Evolutionary conservation across 2,329 filamentous ascomycete species (phyloP).

Genomic region (Gaeumannomyces tritici): DNA sequence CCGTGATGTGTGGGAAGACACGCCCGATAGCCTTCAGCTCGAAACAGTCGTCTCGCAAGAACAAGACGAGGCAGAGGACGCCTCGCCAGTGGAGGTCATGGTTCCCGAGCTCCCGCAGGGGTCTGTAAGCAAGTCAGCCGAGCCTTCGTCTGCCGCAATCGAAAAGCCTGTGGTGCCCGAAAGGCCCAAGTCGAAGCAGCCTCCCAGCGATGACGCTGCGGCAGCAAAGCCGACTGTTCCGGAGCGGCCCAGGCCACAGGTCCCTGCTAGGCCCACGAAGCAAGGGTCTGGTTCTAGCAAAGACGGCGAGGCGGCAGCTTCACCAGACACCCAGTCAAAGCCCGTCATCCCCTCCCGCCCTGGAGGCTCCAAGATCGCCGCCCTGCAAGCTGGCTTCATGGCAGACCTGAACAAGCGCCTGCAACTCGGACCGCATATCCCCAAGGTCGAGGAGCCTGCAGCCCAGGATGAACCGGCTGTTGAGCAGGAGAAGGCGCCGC

Average conservation of each 20-base stretch:
- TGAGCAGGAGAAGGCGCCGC: slow-evolving; percentile 63
- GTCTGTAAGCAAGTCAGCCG: slow-evolving; percentile 32
- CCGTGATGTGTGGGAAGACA: slow-evolving; percentile 90
- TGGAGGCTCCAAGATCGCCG: slow-evolving; percentile 77
- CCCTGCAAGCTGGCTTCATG: slow-evolving; percentile 85
- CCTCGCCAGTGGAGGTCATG: slow-evolving; percentile 26
- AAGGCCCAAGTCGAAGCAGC: slow-evolving; percentile 42
- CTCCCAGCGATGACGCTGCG: slow-evolving; percentile 23
- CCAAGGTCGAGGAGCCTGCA: slow-evolving; percentile 56
- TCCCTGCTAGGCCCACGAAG: slow-evolving; percentile 56
- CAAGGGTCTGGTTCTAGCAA: slow-evolving; percentile 27
- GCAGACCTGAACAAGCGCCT: slow-evolving; percentile 56
- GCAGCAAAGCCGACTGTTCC: slow-evolving; percentile 31
- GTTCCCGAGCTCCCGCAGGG: slow-evolving; percentile 49
- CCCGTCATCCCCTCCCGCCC: slow-evolving; percentile 74
- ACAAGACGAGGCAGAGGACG: slow-evolving; percentile 38
- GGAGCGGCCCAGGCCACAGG: slow-evolving; percentile 46
- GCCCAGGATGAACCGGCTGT: slow-evolving; percentile 46
- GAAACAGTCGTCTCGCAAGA: slow-evolving; percentile 61
- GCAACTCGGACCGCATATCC: slow-evolving; percentile 18
- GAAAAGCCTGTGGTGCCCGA: slow-evolving; percentile 38
- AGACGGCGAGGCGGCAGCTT: slow-evolving; percentile 28
- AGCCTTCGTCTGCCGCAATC: slow-evolving; percentile 12
- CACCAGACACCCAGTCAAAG: slow-evolving; percentile 56
- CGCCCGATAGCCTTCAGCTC: slow-evolving; percentile 71